Base-by-base conservation (phyloP, 2,329 filamentous ascomycete species). In the Clonostachys byssicola region DNA sequence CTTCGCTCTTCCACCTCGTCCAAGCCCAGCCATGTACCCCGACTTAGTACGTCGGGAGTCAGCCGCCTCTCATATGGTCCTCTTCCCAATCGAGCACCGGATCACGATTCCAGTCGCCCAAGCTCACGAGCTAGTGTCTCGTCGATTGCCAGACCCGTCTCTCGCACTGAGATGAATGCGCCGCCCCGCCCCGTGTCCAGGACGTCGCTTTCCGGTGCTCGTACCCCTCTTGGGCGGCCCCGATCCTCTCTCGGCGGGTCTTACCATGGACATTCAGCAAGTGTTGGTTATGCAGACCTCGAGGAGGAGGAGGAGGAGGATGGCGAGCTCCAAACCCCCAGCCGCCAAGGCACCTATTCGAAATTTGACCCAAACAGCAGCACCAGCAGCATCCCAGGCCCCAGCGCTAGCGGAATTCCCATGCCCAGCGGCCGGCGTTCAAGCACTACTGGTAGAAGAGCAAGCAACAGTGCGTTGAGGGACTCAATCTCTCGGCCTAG, bases 161-260 rank as follows among this genome's bases (percentile, higher is more conserved):
- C 79, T 49, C 71, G 79, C 50, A 71, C 68, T 16, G 78, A 81
- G 34, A 74, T 76, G 66, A 76, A 68, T 64, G 67, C 68, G 2
- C 70, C 74, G 2, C 71, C 81, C 18, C 77, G 85, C 33, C 83
- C 86, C 9, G 74, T 80, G 53, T 88, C 85, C 56, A 80, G 86
- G 44, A 74, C 81, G 36, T 88, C 85, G 52, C 62, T 83, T 14
- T 70, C 71, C 5, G 75, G 81, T 6, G 64, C 79, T 9, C 78
- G 85, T 50, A 88, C 86, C 12, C 83, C 87, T 1, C 67, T 89
- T 46, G 81, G 80, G 23, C 80, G 88, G 46, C 85, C 88, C 16
- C 77, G 86, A 44, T 89, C 85, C 44, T 90, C 87, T 13, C 72
- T 92, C 53, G 81, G 81, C 48, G 80, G 85, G 47, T 83, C 80